A percentile compares a stretch with the other conserved stretches of the same genome.
phyloP scores from a whole-genome alignment of 176 grass and related monocot species.

The Aegilops longissima region DNA sequence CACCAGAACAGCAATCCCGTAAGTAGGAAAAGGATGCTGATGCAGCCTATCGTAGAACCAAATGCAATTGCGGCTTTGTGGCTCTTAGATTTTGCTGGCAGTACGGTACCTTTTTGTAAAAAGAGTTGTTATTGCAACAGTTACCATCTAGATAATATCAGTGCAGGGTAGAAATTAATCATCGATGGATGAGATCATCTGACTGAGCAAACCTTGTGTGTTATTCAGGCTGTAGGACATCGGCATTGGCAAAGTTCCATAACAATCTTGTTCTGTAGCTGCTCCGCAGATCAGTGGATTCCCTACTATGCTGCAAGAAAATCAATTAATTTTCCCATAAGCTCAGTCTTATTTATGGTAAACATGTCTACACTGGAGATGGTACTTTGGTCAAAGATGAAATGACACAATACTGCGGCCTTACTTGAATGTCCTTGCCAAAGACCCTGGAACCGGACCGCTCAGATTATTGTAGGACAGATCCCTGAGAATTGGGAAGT shows the following conservation, averaged over 20 bases:
- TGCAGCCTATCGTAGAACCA: constrained; percentile 57
- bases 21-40: constrained; percentile 46
- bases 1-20: constrained; percentile 68
- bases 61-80: constrained; percentile 56
- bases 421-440: constrained; percentile 81
- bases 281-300: constrained; percentile 84
- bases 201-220: constrained; percentile 62
- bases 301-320: constrained; percentile 70
- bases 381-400: constrained; percentile 27
- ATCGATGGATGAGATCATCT: not conserved
- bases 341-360: constrained; percentile 1
- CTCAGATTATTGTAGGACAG: constrained; percentile 88
- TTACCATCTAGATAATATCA: constrained; percentile 4
- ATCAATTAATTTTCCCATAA: not conserved
- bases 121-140: constrained; percentile 23
- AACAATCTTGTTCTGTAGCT: constrained; percentile 62
- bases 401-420: constrained; percentile 15
- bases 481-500: constrained; percentile 55
- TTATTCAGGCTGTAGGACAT: constrained; percentile 68
- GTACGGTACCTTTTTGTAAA: constrained; percentile 38
- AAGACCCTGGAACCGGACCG: constrained; percentile 57
- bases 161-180: not conserved
- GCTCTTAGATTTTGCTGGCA: constrained; percentile 41
- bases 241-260: constrained; percentile 65
- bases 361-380: not conserved